These are phyloP conservation scores for Penicillium paneum DNA, from an alignment of 2,329 filamentous ascomycete genomes.

Conservation along the genomic window DNA sequence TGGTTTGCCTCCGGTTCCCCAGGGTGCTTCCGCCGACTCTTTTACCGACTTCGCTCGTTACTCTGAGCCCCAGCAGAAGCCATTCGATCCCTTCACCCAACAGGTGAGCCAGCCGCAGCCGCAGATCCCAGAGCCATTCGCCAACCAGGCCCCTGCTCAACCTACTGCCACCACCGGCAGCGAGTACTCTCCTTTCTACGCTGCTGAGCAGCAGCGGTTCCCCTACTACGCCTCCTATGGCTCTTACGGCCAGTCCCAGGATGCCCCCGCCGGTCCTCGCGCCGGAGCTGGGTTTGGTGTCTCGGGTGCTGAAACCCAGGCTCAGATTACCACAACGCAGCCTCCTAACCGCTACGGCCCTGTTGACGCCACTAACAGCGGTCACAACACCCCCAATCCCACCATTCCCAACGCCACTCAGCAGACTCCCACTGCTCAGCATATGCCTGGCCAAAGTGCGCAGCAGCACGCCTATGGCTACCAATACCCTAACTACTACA, in stretches of 20 bases:
- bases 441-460: constrained; percentile 51
- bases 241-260: constrained; percentile 66
- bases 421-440: constrained; percentile 52
- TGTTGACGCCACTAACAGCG: constrained; percentile 75
- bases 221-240: constrained; percentile 69
- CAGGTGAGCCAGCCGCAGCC: constrained; percentile 62
- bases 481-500: constrained; percentile 55
- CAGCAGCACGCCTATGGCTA: constrained; percentile 55
- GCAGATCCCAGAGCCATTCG: constrained; percentile 59
- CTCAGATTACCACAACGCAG: constrained; percentile 62
- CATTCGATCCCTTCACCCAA: constrained; percentile 82
- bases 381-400: constrained; percentile 86
- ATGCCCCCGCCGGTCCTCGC: constrained; percentile 69
- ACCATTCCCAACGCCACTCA: constrained; percentile 56
- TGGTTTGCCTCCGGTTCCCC: constrained; percentile 59
- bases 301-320: constrained; percentile 58
- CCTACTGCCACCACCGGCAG: constrained; percentile 57
- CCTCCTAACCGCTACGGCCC: constrained; percentile 70
- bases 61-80: constrained; percentile 64
- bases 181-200: constrained; percentile 85
- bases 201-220: constrained; percentile 68
- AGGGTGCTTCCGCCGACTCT: constrained; percentile 50
- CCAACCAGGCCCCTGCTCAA: constrained; percentile 56
- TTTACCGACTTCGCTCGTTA: constrained; percentile 54
- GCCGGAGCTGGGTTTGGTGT: constrained; percentile 71